Evolutionary conservation across 1,284 basidiomycete species (phyloP), one percentile per base, ranked within the genome.

Genomic region (Rhodotorula sp.): DNA sequence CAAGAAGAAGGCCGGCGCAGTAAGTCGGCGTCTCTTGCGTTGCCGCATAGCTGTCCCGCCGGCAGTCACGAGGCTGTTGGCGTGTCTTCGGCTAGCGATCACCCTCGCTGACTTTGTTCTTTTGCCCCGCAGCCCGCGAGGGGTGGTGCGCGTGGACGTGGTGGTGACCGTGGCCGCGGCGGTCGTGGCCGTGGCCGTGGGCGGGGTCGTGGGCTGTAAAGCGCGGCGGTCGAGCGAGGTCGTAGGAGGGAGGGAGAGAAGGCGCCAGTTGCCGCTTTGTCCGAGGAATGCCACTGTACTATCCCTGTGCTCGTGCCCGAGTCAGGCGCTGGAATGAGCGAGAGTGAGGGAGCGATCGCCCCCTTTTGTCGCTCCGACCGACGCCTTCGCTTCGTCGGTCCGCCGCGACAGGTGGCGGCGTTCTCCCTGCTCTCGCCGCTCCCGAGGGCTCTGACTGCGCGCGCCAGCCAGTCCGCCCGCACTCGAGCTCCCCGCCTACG

Each of bases 1-100:
- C 23, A 97, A 97, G 81, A 90, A 89, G 79, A 92, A 91, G 83
- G 42, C 50, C 16, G 89, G 86, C 7, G 61, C 54, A 85, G 88
- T 89, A 77, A 34, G 87, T 83, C 23, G n/a, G 42, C 45, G 59
- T 46, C 0, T 12, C 56, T 41, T 46, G 34, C n/a, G n/a, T n/a
- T n/a, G n/a, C n/a, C n/a, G n/a, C n/a, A n/a, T n/a, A n/a, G n/a
- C n/a, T n/a, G n/a, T n/a, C n/a, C n/a, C 42, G 13, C 7, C 27
- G n/a, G 9, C 34, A 34, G 25, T 14, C n/a, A 7, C 13, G 2
- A 21, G 21, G 21, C 16, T 1, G 5, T 17, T 8, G 7, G 49
- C 2, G 23, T 4, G 49, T 23, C 16, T 5, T n/a, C 9, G 21
- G 21, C 23, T 2, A 23, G 49, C 49, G 12, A 13, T 21, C 21